Base-by-base conservation (phyloP, 164 flowering plant species). In the Nelumbo lutea region DNA sequence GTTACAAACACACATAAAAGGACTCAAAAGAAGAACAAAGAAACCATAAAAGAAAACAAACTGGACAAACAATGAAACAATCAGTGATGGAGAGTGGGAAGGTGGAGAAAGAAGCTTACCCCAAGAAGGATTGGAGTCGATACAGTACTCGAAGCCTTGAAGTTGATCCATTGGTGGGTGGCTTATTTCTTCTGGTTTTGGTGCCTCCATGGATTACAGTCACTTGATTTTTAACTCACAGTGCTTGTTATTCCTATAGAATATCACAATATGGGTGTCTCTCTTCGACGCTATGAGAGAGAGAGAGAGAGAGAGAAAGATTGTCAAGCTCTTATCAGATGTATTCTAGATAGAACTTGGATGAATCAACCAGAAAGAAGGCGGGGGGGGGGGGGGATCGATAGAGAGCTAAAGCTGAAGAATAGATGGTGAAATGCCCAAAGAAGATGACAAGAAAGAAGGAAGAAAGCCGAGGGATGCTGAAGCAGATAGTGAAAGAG, bases 71-170 rank as follows among this genome's bases (percentile, higher is more conserved):
- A 66, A 62, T 40, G 6, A 48, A 38, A 27, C 38, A 2, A 41
- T 42, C 13, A 10, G 15, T 38, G 27, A 6, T 13, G 58, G 2
- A 1, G 40, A 0, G 57, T 0, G 5, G 9, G 27, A 27, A 14
- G 39, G 6, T 27, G 14, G 7, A 58, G 51, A 72, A 61, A 52
- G 40, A 63, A 52, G 42, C 73, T 40, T 84, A 96, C 99, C 98
- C 98, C 98, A 93, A 57, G 98, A 85, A 56, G 99, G 99, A 71
- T 96, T 96, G 51, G 99, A 96, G 71, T 93, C 99, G 51, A 96
- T 93, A 72, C 99, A 96, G 73, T 96, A 96, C 83, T 96, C 99
- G n/a, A 96, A 80, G 43, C 99, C 99, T 72, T 91, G 97, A 63
- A 96, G 91, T 69, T 96, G 98, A 62, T 96, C 99, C 96, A 88